Percentiles rank a stretch among this genome's conserved stretches.
Evolutionary conservation across 345 rosid genomes (phyloP).

Genomic region (Reutealis trisperma): DNA sequence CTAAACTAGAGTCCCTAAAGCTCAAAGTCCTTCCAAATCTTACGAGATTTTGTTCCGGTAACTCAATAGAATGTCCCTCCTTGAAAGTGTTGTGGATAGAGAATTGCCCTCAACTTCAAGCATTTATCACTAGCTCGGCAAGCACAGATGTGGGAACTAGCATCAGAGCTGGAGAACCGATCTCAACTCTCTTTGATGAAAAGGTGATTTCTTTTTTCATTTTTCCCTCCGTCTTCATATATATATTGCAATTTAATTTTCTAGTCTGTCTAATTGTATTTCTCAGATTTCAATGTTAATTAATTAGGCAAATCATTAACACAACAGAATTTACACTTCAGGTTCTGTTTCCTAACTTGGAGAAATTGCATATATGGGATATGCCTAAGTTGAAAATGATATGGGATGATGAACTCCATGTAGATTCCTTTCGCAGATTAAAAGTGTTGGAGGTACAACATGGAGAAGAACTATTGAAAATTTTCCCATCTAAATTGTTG

Average conservation of each 20-base stretch:
- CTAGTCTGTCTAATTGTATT: too few relatives aligned
- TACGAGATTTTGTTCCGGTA: not conserved
- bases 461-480: not conserved
- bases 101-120: constrained; percentile 7
- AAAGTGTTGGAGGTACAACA: not conserved
- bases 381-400: constrained; percentile 23
- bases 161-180: not conserved
- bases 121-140: not conserved
- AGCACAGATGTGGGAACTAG: not conserved
- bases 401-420: constrained; percentile 17
- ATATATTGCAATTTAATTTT: too few relatives aligned
- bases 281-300: too few relatives aligned
- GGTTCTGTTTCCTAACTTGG: constrained; percentile 29
- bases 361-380: constrained; percentile 11
- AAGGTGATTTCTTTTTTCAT: not conserved
- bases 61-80: constrained; percentile 6
- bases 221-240: not conserved
- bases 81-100: not conserved
- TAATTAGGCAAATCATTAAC: not conserved
- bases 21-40: constrained; percentile 7
- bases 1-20: not conserved
- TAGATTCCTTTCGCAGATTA: constrained; percentile 21
- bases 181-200: constrained; percentile 6
- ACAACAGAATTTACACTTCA: not conserved
- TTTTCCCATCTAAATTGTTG: constrained; percentile 21